Evolutionary conservation across 306 rosid species (phyloP).

Genomic region (Abrus precatorius): DNA sequence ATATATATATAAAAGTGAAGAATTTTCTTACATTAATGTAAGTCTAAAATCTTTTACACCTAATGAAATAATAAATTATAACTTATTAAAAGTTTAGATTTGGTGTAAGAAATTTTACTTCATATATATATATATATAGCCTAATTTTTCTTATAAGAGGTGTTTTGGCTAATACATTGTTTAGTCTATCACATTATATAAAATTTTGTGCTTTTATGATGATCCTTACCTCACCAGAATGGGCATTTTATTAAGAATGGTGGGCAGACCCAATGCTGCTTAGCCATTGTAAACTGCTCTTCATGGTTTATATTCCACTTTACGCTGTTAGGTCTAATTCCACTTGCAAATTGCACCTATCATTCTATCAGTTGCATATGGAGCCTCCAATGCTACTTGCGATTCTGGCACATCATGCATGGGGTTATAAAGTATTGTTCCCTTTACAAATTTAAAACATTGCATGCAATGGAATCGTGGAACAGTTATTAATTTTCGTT

Average conservation of each 20-base stretch:
- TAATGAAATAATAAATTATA: too few relatives aligned
- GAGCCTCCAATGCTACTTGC: conserved; percentile 1
- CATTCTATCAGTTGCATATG: conserved; percentile 13
- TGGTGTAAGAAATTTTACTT: too few relatives aligned
- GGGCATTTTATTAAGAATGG: conserved; percentile 72
- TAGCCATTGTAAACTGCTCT: conserved; percentile 71
- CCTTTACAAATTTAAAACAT: conserved; percentile 25
- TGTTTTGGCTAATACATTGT: too few relatives aligned
- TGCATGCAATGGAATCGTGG: neutral
- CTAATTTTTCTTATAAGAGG: too few relatives aligned
- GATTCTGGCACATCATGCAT: neutral
- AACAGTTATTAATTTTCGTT: neutral
- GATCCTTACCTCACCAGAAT: conserved; percentile 80
- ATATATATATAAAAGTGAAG: too few relatives aligned
- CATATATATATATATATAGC: too few relatives aligned
- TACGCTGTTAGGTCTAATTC: conserved; percentile 47
- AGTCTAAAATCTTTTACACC: too few relatives aligned
- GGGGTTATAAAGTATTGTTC: conserved; percentile 11
- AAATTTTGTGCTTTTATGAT: conserved; percentile 64
- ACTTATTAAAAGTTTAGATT: too few relatives aligned
- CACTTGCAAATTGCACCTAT: conserved; percentile 9
- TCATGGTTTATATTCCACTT: conserved; percentile 58
- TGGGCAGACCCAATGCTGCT: conserved; percentile 80
- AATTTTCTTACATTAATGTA: too few relatives aligned
- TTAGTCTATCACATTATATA: too few relatives aligned